Conservation (phyloP, 2,329 filamentous ascomycete genomes). For the Trichoderma atroviride region DNA sequence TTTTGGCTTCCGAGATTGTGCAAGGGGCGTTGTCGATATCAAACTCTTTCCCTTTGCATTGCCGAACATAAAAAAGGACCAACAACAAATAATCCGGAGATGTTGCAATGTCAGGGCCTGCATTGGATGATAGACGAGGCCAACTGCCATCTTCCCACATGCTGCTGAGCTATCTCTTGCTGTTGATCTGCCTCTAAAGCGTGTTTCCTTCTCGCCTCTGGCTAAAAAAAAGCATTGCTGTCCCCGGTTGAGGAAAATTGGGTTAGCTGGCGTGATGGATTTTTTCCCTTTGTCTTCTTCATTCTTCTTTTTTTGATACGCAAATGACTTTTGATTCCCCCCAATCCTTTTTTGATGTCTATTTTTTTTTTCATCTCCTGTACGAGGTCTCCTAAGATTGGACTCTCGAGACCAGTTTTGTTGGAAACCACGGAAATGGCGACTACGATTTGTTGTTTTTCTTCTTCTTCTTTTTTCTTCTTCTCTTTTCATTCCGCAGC, state of each 20-base stretch:
- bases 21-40: neutral
- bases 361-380: conserved; percentile 21
- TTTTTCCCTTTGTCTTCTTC: conserved; percentile 10
- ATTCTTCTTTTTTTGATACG: conserved; percentile 13
- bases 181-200: conserved; percentile 3
- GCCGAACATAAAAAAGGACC: neutral
- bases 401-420: neutral
- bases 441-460: conserved; percentile 1
- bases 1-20: conserved; percentile 1
- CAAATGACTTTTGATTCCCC: conserved; percentile 27
- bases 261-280: conserved; percentile 3
- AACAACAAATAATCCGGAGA: neutral
- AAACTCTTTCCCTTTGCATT: conserved; percentile 5
- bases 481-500: conserved; percentile 15
- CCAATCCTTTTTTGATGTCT: conserved; percentile 32
- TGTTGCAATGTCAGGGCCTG: neutral
- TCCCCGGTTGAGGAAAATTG: neutral
- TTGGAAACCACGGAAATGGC: neutral
- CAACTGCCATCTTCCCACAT: neutral
- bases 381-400: conserved; percentile 3
- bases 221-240: neutral
- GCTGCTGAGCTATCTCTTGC: neutral
- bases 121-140: neutral
- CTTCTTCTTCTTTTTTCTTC: neutral
- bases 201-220: conserved; percentile 10